Evolutionary conservation across 257 asterid genomes (phyloP).

Genomic region (Scutellaria minor): DNA sequence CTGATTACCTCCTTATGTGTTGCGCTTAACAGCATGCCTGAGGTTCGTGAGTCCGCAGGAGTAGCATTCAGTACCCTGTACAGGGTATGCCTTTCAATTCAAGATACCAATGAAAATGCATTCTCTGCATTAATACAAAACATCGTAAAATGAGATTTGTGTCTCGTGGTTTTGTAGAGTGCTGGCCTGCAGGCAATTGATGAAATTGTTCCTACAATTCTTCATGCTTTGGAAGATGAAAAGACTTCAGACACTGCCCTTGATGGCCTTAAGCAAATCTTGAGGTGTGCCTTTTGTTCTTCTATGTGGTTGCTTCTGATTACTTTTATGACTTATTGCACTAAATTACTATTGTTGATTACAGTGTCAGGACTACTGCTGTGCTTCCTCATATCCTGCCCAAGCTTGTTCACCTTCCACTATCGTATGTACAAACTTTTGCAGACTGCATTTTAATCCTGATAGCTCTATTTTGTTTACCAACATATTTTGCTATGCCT

Average conservation of each 20-base stretch:
- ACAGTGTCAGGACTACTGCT: slow-evolving; percentile 94
- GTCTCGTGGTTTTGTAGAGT: slow-evolving; percentile 55
- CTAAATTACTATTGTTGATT: slow-evolving; percentile 35
- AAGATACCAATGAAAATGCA: slow-evolving; percentile 9
- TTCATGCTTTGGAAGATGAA: slow-evolving; percentile 93
- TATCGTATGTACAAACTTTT: slow-evolving; percentile 66
- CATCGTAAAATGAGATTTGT: slow-evolving; percentile 20
- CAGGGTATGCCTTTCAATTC: slow-evolving; percentile 61
- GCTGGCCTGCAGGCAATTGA: slow-evolving; percentile 99
- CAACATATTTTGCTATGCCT: slow-evolving; percentile 34
- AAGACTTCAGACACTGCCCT: slow-evolving; percentile 93
- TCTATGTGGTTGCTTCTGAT: slow-evolving; percentile 25
- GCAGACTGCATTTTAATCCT: slow-evolving; percentile 24
- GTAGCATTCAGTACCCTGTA: slow-evolving; percentile 95
- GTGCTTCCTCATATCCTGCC: slow-evolving; percentile 99
- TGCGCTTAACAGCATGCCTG: slow-evolving; percentile 56
- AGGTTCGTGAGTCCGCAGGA: slow-evolving; percentile 98
- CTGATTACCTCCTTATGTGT: slow-evolving; percentile 33
- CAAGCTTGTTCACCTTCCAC: slow-evolving; percentile 92
- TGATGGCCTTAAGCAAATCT: slow-evolving; percentile 95
- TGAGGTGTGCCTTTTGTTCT: slow-evolving; percentile 57
- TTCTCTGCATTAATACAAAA: slow-evolving; percentile 24
- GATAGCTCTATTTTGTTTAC: slow-evolving; percentile 19
- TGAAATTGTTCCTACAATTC: slow-evolving; percentile 96
- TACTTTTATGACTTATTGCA: slow-evolving; percentile 11